These are phyloP conservation scores for Oxytropis ochrocephala DNA, from an alignment of 306 rosid genomes.

Conservation along the genomic window DNA sequence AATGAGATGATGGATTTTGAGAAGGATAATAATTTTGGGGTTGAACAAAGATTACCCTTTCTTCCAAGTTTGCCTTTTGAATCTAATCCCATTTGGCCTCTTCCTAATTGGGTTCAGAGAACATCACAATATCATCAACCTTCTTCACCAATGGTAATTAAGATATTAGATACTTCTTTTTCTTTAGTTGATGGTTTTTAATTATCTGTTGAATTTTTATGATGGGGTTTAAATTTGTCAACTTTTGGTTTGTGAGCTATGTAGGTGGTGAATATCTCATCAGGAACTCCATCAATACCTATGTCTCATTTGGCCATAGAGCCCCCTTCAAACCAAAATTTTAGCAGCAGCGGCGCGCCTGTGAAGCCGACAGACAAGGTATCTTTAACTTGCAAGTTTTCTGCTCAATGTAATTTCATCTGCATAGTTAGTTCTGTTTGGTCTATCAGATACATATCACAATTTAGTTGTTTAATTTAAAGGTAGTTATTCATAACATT, in stretches of 20 bases:
- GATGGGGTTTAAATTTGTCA: not conserved
- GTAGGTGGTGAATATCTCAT: slow-evolving; percentile 67
- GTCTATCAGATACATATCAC: not conserved
- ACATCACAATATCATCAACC: slow-evolving; percentile 38
- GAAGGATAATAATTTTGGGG: slow-evolving; percentile 17
- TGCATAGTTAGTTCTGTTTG: not conserved
- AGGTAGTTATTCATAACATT: too few species aligned
- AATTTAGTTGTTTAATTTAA: too few species aligned
- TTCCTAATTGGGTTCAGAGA: slow-evolving; percentile 32
- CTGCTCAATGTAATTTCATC: not conserved
- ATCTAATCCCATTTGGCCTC: slow-evolving; percentile 35
- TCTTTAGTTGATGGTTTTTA: not conserved
- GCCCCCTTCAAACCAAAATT: slow-evolving; percentile 99
- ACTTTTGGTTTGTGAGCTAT: slow-evolving; percentile 16
- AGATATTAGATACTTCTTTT: not conserved
- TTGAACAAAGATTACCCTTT: slow-evolving; percentile 43
- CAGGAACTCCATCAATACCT: slow-evolving; percentile 41
- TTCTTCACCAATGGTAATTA: slow-evolving; percentile 53
- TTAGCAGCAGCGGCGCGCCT: slow-evolving; percentile 24
- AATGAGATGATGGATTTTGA: slow-evolving; percentile 33
- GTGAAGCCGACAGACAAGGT: slow-evolving; percentile 50
- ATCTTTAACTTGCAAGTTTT: slow-evolving; percentile 1
- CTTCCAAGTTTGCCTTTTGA: slow-evolving; percentile 38
- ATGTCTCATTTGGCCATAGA: slow-evolving; percentile 43
- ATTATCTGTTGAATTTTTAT: not conserved